Conservation (phyloP, 805 yeast genomes). For the Schwanniomyces vanrijiae region DNA sequence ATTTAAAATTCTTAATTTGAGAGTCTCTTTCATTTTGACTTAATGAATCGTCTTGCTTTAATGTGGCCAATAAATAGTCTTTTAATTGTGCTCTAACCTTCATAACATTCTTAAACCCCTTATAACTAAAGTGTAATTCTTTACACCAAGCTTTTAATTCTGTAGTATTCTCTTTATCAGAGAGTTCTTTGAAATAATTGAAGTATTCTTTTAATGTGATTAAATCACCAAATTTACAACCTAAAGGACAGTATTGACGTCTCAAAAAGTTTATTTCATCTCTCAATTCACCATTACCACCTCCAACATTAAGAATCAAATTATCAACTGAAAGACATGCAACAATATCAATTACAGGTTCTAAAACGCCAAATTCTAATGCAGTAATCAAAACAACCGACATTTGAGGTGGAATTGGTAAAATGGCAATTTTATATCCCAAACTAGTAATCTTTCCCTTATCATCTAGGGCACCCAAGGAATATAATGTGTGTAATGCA, state of each 20-base stretch:
- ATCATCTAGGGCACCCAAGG: constrained; percentile 77
- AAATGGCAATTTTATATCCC: constrained; percentile 83
- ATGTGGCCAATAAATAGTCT: constrained; percentile 59
- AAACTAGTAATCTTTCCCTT: constrained; percentile 71
- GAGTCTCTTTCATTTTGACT: constrained; percentile 23
- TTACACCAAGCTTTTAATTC: constrained; percentile 84
- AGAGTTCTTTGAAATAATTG: constrained; percentile 46
- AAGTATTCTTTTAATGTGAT: constrained; percentile 77
- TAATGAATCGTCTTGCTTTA: constrained; percentile 40
- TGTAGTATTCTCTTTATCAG: constrained; percentile 27
- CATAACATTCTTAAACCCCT: constrained; percentile 77
- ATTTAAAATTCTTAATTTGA: constrained; percentile 22
- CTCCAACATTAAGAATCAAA: constrained; percentile 67
- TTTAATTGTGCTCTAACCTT: constrained; percentile 75
- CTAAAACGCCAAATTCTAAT: constrained; percentile 53
- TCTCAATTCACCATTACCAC: constrained; percentile 62
- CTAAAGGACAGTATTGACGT: constrained; percentile 65
- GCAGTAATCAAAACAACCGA: constrained; percentile 84
- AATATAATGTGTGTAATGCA: constrained; percentile 75
- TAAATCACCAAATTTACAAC: constrained; percentile 79
- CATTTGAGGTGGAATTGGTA: constrained; percentile 91
- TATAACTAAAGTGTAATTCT: constrained; percentile 68
- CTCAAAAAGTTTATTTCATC: constrained; percentile 83
- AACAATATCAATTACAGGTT: constrained; percentile 80
- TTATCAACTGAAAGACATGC: constrained; percentile 94